A percentile compares a stretch with the other conserved stretches of the same genome.
Conservation (phyloP, 2,329 filamentous ascomycete genomes). For the Arthrinium phaeospermum region DNA sequence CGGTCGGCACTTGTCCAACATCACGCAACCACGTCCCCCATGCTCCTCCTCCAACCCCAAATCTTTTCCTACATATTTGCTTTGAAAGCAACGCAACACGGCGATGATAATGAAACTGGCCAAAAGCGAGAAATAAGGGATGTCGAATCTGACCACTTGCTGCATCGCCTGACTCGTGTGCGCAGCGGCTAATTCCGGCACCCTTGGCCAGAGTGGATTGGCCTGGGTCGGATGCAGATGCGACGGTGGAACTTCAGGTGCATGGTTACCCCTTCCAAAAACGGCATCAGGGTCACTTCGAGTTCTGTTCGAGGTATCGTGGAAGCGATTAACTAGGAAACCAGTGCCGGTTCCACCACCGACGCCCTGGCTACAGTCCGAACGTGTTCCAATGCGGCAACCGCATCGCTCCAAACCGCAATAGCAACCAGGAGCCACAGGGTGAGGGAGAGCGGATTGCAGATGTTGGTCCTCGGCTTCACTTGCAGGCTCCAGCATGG, state of each 20-base stretch:
- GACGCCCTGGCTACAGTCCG: neutral
- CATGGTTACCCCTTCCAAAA: neutral
- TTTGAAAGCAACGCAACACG: neutral
- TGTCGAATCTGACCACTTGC: neutral
- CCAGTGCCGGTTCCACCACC: neutral
- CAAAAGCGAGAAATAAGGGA: too few relatives aligned
- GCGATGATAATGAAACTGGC: neutral
- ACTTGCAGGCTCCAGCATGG: neutral
- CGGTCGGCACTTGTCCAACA: too few relatives aligned
- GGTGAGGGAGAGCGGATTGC: neutral
- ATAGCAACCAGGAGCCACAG: neutral
- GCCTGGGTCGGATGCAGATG: too few relatives aligned
- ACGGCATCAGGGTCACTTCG: neutral
- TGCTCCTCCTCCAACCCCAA: too few relatives aligned
- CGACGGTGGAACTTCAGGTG: neutral
- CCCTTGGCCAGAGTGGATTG: neutral
- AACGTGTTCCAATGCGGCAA: neutral
- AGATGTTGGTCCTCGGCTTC: neutral
- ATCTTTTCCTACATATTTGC: too few relatives aligned
- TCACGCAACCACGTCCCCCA: too few relatives aligned
- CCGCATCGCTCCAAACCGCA: neutral
- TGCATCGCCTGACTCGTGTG: neutral
- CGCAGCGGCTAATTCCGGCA: neutral
- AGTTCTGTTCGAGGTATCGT: neutral
- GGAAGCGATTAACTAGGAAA: neutral